Conservation (phyloP, 208 protist genomes). For the Porcisia deanei region DNA sequence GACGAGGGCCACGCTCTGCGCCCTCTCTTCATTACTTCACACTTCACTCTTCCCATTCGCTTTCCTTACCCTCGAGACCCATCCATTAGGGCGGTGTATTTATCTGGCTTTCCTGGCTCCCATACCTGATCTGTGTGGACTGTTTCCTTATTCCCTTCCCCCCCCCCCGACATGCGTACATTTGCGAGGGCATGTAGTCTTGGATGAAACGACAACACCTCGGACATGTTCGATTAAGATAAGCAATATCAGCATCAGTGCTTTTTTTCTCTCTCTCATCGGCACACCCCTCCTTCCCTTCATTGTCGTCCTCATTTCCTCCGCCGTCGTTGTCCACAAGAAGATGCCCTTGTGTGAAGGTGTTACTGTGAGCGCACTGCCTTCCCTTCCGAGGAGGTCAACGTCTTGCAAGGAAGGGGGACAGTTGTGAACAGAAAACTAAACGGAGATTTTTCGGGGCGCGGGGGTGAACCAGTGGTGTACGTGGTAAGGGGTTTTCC, state of each 20-base stretch:
- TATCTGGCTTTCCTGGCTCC: not conserved
- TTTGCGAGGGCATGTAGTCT: not conserved
- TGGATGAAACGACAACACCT: conserved; percentile 1
- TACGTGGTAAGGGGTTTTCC: not conserved
- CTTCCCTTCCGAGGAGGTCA: conserved; percentile 1
- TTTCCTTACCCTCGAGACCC: not conserved
- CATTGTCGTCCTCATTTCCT: not conserved
- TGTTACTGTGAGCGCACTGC: not conserved
- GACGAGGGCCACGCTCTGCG: not conserved
- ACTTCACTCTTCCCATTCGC: not conserved
- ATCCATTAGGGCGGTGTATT: not conserved
- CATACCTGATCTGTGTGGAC: not conserved
- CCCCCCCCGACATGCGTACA: not conserved
- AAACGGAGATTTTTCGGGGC: not conserved
- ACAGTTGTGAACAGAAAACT: not conserved
- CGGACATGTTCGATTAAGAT: conserved; percentile 10
- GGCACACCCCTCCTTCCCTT: not conserved
- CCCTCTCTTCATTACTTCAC: not conserved
- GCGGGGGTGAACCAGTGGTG: not conserved
- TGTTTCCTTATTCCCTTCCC: not conserved
- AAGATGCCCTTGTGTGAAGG: not conserved
- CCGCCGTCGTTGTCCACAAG: not conserved
- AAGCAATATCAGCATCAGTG: not conserved
- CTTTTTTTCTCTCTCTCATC: conserved; percentile 5
- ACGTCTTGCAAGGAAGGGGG: not conserved